These are phyloP conservation scores for Vitis hybrid DNA, from an alignment of 177 flowering plant genomes.

Conservation along the genomic window DNA sequence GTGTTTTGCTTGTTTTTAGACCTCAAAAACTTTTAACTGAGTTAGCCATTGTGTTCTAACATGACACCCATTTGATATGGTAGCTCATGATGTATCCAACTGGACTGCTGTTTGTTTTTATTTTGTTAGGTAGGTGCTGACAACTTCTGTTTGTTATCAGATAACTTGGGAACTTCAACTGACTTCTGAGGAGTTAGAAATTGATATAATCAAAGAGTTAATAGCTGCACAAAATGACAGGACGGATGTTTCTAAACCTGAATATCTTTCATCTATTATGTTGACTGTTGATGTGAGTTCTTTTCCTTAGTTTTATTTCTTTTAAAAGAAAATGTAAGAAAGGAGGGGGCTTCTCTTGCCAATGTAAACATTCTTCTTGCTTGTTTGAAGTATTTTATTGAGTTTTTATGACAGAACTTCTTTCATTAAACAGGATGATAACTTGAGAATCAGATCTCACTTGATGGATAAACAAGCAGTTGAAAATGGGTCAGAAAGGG, in stretches of 20 bases:
- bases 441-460: background rate
- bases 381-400: background rate
- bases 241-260: background rate
- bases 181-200: constrained; percentile 22
- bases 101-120: background rate
- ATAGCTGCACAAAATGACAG: constrained; percentile 3
- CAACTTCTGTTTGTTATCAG: constrained; percentile 14
- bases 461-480: background rate
- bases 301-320: background rate
- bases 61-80: background rate
- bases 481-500: background rate
- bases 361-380: background rate
- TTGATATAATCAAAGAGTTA: constrained; percentile 29
- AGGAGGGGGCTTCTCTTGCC: too few relatives aligned
- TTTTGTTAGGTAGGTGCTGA: background rate
- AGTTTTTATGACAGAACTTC: background rate
- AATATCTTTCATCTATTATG: background rate
- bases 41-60: background rate
- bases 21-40: background rate
- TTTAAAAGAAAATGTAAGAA: background rate
- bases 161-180: constrained; percentile 32
- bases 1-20: background rate
- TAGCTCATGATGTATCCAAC: background rate
- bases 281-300: constrained; percentile 8
- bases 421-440: background rate